phyloP scores from a whole-genome alignment of 768 basidiomycete species.

The Phaffia tasmanica region DNA sequence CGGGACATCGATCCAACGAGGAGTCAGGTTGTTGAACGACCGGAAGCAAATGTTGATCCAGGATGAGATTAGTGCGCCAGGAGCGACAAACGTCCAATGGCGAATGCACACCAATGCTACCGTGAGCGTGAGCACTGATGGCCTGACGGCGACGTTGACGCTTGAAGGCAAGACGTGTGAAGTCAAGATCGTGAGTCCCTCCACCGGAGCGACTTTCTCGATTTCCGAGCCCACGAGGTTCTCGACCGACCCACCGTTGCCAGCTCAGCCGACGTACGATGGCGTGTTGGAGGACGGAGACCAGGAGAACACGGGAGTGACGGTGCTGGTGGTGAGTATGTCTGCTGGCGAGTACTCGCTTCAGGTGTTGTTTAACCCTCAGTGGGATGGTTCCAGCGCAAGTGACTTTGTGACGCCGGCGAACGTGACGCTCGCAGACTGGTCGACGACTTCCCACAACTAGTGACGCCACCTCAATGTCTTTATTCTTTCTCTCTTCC shows the following conservation, averaged over 20 bases:
- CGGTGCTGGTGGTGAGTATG: slow-evolving; percentile 59
- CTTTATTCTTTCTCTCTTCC: neutral
- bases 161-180: slow-evolving; percentile 59
- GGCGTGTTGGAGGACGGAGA: slow-evolving; percentile 35
- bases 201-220: slow-evolving; percentile 54
- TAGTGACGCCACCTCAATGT: slow-evolving; percentile 18
- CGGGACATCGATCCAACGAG: slow-evolving; percentile 61
- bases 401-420: slow-evolving; percentile 51
- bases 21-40: slow-evolving; percentile 67
- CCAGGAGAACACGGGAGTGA: slow-evolving; percentile 65
- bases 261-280: slow-evolving; percentile 36
- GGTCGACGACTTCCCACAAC: slow-evolving; percentile 71
- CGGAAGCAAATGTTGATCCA: slow-evolving; percentile 83
- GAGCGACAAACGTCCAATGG: slow-evolving; percentile 50
- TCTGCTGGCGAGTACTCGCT: slow-evolving; percentile 61
- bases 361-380: slow-evolving; percentile 85
- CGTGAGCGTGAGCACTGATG: slow-evolving; percentile 43
- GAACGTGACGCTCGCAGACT: slow-evolving; percentile 55
- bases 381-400: slow-evolving; percentile 51
- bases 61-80: slow-evolving; percentile 65
- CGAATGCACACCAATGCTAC: slow-evolving; percentile 85
- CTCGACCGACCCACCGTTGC: slow-evolving; percentile 54
- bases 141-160: slow-evolving; percentile 60
- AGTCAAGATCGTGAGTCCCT: slow-evolving; percentile 58
- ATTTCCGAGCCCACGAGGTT: slow-evolving; percentile 35